These are phyloP conservation scores for Balakata baccata DNA, from an alignment of 345 rosid genomes.

Conservation along the genomic window DNA sequence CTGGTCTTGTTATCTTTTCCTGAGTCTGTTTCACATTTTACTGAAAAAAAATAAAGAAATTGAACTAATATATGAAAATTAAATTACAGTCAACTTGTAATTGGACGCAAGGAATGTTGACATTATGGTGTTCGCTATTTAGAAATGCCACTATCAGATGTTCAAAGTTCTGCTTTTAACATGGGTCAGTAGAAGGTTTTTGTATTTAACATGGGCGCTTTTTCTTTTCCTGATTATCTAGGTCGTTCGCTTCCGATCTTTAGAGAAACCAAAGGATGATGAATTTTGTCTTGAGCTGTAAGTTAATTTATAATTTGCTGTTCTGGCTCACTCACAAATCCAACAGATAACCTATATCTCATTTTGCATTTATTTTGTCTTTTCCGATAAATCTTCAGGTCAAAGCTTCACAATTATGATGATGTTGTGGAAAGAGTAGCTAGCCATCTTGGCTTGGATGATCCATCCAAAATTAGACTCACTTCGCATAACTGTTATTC, in stretches of 20 bases:
- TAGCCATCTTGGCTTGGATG: slow-evolving; percentile 70
- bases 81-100: background rate
- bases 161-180: background rate
- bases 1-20: background rate
- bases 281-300: slow-evolving; percentile 43
- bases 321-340: background rate
- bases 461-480: slow-evolving; percentile 87
- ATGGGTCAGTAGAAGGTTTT: background rate
- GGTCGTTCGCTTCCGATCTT: slow-evolving; percentile 52
- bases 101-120: background rate
- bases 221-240: slow-evolving; percentile 27
- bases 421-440: slow-evolving; percentile 93
- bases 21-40: background rate
- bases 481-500: slow-evolving; percentile 98
- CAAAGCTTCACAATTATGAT: slow-evolving; percentile 87
- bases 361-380: background rate
- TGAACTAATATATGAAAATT: background rate
- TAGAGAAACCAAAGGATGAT: slow-evolving; percentile 90
- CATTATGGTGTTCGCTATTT: background rate
- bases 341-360: background rate
- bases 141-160: background rate
- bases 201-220: background rate
- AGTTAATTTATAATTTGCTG: slow-evolving; percentile 3
- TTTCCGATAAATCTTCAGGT: slow-evolving; percentile 41
- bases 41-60: background rate